phyloP scores from a whole-genome alignment of 2,329 filamentous ascomycete genomes.

The Phaeophleospora eucalypticola region DNA sequence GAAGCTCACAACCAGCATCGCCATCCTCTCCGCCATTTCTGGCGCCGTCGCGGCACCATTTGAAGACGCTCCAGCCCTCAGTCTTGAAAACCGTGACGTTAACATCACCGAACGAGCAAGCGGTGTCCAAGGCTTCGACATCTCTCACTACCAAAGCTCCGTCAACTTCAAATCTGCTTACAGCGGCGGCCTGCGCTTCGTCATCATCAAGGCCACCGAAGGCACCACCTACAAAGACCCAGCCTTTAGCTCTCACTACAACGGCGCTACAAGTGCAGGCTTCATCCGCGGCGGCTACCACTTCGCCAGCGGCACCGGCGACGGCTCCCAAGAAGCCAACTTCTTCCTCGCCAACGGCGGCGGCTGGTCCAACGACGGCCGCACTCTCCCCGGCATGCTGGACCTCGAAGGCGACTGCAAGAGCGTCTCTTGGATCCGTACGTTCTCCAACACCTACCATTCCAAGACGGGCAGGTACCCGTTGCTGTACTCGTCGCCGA shows the following conservation, averaged over 20 bases:
- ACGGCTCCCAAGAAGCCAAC: conserved; percentile 48
- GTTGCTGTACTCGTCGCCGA: conserved; percentile 51
- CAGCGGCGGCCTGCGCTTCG: conserved; percentile 31
- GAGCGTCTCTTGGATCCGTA: conserved; percentile 50
- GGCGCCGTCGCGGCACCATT: conserved; percentile 8
- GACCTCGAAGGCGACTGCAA: conserved; percentile 51
- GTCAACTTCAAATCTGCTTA: conserved; percentile 34
- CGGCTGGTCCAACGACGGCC: conserved; percentile 52
- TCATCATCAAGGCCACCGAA: conserved; percentile 31
- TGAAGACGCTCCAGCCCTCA: not conserved
- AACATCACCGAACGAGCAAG: conserved; percentile 10
- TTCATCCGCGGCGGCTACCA: conserved; percentile 56
- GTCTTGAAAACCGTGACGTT: not conserved
- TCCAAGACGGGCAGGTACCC: conserved; percentile 46
- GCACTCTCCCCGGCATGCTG: conserved; percentile 56
- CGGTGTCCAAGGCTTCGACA: conserved; percentile 33
- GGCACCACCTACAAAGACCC: conserved; percentile 18
- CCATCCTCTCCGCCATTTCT: conserved; percentile 6
- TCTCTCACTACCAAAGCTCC: conserved; percentile 33
- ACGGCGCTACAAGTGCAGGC: conserved; percentile 47
- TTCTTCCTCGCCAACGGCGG: conserved; percentile 53
- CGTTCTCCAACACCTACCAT: conserved; percentile 52
- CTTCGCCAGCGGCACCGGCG: conserved; percentile 48
- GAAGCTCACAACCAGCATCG: not conserved
- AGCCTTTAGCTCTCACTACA: conserved; percentile 48